Percentiles rank a stretch among this genome's conserved stretches.
Evolutionary conservation across 2,329 filamentous ascomycete genomes (phyloP).

Genomic region (Cordyceps tenuipes): DNA sequence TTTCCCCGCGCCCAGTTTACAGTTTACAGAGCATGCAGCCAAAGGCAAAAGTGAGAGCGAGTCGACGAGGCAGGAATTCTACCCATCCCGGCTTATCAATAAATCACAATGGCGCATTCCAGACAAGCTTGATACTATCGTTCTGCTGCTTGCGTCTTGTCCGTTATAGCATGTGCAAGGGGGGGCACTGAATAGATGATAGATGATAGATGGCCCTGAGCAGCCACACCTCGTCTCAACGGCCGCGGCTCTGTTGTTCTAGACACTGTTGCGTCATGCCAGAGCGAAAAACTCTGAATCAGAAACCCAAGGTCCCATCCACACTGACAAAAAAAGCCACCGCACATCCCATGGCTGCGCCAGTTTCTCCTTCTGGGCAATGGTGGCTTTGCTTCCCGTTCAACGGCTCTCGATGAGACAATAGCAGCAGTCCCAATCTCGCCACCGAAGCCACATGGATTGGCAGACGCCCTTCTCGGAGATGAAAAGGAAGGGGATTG

Average conservation of each 20-base stretch:
- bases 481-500: neutral
- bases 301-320: neutral
- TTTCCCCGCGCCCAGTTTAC: neutral
- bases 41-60: neutral
- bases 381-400: neutral
- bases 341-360: neutral
- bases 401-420: neutral
- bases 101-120: neutral
- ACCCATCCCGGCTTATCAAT: neutral
- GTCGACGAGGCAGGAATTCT: neutral
- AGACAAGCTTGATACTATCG: neutral
- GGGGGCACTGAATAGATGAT: too few relatives aligned
- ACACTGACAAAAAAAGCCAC: neutral
- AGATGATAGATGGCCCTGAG: too few relatives aligned
- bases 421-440: neutral
- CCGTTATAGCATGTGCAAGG: too few relatives aligned
- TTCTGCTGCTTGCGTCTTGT: too few relatives aligned
- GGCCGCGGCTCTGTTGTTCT: neutral
- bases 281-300: neutral
- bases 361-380: neutral
- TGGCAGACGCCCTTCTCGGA: neutral
- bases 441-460: neutral
- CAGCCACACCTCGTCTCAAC: too few relatives aligned
- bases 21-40: neutral
- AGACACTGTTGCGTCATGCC: neutral